Percentiles rank a stretch among this genome's conserved stretches.
Conservation (phyloP, 495 filamentous ascomycete genomes). For the Penicillium salamii region DNA sequence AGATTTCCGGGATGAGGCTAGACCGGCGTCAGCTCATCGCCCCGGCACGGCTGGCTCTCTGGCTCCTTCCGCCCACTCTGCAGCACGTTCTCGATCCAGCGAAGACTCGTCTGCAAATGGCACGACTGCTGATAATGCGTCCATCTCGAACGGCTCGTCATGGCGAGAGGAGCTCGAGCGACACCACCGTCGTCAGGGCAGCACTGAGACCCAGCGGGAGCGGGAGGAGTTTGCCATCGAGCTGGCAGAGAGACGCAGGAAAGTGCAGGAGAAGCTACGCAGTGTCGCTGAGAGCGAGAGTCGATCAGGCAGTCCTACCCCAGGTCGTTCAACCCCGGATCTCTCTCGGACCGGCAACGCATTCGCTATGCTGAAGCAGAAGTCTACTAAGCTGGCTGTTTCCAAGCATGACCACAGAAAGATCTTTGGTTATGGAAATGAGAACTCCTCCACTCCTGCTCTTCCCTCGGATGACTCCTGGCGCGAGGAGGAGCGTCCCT, state of each 20-base stretch:
- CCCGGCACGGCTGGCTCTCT: slow-evolving; percentile 11
- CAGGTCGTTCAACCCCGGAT: slow-evolving; percentile 46
- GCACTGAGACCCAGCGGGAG: slow-evolving; percentile 62
- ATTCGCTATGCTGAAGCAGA: slow-evolving; percentile 66
- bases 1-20: not conserved
- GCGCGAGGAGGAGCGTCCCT: slow-evolving; percentile 44
- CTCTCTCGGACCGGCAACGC: slow-evolving; percentile 50
- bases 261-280: slow-evolving; percentile 77
- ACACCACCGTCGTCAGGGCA: slow-evolving; percentile 50
- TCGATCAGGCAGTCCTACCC: slow-evolving; percentile 50
- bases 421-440: slow-evolving; percentile 65
- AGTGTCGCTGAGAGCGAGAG: slow-evolving; percentile 67
- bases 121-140: slow-evolving; percentile 4
- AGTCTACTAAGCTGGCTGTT: slow-evolving; percentile 61
- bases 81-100: slow-evolving; percentile 14
- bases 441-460: slow-evolving; percentile 53
- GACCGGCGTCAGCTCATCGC: not conserved
- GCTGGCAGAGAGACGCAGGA: slow-evolving; percentile 71
- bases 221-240: slow-evolving; percentile 77
- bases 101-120: slow-evolving; percentile 15
- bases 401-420: slow-evolving; percentile 59
- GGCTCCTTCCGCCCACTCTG: slow-evolving; percentile 10
- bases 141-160: slow-evolving; percentile 27
- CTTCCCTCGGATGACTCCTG: slow-evolving; percentile 40
- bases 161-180: slow-evolving; percentile 33